These are phyloP conservation scores for Emydomyces testavorans DNA, from an alignment of 2,329 filamentous ascomycete genomes.

Conservation along the genomic window DNA sequence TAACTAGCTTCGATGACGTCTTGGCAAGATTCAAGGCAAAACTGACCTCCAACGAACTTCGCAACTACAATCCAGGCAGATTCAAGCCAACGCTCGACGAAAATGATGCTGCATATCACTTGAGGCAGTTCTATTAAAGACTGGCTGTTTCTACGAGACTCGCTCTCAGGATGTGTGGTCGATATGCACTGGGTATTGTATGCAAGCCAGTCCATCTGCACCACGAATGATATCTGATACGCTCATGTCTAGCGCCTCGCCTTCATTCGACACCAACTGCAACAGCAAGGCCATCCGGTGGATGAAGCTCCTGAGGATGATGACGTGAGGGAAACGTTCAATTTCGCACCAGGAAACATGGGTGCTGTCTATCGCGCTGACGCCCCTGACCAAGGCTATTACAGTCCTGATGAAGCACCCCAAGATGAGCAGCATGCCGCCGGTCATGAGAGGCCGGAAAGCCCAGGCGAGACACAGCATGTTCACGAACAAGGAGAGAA, in stretches of 20 bases:
- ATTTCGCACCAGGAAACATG: constrained; percentile 79
- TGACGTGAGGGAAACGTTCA: constrained; percentile 64
- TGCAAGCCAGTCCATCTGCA: constrained; percentile 20
- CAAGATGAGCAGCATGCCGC: constrained; percentile 19
- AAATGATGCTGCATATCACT: background rate
- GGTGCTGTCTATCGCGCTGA: constrained; percentile 79
- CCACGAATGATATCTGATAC: constrained; percentile 11
- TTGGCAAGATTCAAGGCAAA: constrained; percentile 2
- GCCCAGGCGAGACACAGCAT: constrained; percentile 13
- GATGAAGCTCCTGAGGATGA: constrained; percentile 62
- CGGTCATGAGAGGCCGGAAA: constrained; percentile 18
- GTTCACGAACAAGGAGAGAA: constrained; percentile 10
- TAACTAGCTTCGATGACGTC: constrained; percentile 2
- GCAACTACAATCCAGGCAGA: background rate
- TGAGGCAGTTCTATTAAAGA: background rate
- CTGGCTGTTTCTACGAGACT: background rate
- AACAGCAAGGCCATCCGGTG: constrained; percentile 62
- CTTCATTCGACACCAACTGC: constrained; percentile 61
- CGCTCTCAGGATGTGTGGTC: constrained; percentile 49
- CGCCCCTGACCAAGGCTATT: constrained; percentile 48
- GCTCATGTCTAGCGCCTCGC: constrained; percentile 55
- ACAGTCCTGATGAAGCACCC: constrained; percentile 7
- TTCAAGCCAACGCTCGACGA: background rate
- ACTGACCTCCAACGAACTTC: no score
- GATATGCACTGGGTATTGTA: constrained; percentile 54